A percentile compares a stretch with the other conserved stretches of the same genome.
phyloP scores from a whole-genome alignment of 2,329 filamentous ascomycete species.

The Microascus cirrosus region DNA sequence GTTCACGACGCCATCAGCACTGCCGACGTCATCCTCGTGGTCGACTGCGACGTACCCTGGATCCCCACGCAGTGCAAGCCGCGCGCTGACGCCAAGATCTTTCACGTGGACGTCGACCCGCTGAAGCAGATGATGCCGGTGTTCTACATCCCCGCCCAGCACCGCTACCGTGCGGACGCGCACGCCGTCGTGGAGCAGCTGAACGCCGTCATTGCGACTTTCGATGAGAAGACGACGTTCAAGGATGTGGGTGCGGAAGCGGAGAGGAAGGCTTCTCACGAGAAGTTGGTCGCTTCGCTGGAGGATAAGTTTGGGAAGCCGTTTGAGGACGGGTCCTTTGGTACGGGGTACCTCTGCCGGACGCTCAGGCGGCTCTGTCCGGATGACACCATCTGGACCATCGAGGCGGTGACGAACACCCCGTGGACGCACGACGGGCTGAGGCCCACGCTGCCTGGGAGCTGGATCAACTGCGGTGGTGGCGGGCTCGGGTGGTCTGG shows the following conservation, averaged over 20 bases:
- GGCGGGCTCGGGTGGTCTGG: constrained; percentile 75
- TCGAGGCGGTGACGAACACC: constrained; percentile 70
- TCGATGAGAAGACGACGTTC: constrained; percentile 21
- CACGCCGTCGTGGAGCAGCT: constrained; percentile 59
- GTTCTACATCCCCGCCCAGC: constrained; percentile 57
- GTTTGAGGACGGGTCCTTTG: constrained; percentile 39
- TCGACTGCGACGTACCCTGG: constrained; percentile 91
- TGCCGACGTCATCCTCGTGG: constrained; percentile 73
- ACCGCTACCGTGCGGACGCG: constrained; percentile 56
- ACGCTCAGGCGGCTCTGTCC: constrained; percentile 20
- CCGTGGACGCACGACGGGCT: constrained; percentile 59
- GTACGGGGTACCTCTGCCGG: constrained; percentile 26
- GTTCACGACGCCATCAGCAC: constrained; percentile 60
- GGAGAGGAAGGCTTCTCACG: constrained; percentile 45
- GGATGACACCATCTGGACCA: constrained; percentile 55
- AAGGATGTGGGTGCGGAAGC: constrained; percentile 19
- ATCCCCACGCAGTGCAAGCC: constrained; percentile 65
- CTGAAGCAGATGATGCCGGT: constrained; percentile 63
- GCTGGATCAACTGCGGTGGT: constrained; percentile 73
- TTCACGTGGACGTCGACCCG: constrained; percentile 55
- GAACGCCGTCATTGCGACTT: constrained; percentile 42
- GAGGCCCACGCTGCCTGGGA: constrained; percentile 54
- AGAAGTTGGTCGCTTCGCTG: constrained; percentile 48
- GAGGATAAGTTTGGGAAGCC: constrained; percentile 39
- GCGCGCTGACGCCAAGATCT: constrained; percentile 38